phyloP scores from a whole-genome alignment of 192 early-diverging fungal genomes.

The Coemansia asiatica region DNA sequence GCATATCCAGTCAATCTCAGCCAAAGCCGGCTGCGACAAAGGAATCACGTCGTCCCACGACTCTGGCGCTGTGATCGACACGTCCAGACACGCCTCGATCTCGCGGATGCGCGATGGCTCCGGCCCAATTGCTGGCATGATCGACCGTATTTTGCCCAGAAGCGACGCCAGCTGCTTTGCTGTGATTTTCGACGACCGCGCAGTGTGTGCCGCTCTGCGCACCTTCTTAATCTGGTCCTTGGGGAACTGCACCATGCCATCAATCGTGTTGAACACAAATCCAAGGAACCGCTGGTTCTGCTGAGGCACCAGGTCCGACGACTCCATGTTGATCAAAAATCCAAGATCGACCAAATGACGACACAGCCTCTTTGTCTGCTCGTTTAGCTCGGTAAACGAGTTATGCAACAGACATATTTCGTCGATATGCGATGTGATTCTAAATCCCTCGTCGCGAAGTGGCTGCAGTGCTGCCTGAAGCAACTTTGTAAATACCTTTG shows the following conservation, averaged over 20 bases:
- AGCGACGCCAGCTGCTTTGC: constrained; percentile 53
- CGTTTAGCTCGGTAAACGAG: constrained; percentile 25
- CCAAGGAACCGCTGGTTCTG: constrained; percentile 55
- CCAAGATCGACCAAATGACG: constrained; percentile 41
- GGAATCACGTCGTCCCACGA: constrained; percentile 45
- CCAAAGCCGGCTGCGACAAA: constrained; percentile 26
- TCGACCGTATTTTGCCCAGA: constrained; percentile 44
- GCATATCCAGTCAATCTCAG: constrained; percentile 49
- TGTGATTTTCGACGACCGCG: constrained; percentile 30
- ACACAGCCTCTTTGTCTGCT: constrained; percentile 35
- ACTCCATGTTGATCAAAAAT: constrained; percentile 41
- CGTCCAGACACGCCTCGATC: constrained; percentile 37
- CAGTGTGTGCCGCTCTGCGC: constrained; percentile 39
- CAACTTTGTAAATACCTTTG: constrained; percentile 43
- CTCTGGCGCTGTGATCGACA: constrained; percentile 35
- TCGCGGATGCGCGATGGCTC: constrained; percentile 31
- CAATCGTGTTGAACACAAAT: constrained; percentile 52
- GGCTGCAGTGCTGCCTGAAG: constrained; percentile 49
- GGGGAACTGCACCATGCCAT: constrained; percentile 36
- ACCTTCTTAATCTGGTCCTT: constrained; percentile 52
- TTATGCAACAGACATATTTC: constrained; percentile 45
- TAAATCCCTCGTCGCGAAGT: constrained; percentile 37
- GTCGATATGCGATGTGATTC: constrained; percentile 50
- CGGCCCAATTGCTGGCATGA: constrained; percentile 49
- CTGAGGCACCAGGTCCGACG: constrained; percentile 48